Base-by-base conservation (phyloP, 2,329 filamentous ascomycete species). In the Pseudogymnoascus sp. region DNA sequence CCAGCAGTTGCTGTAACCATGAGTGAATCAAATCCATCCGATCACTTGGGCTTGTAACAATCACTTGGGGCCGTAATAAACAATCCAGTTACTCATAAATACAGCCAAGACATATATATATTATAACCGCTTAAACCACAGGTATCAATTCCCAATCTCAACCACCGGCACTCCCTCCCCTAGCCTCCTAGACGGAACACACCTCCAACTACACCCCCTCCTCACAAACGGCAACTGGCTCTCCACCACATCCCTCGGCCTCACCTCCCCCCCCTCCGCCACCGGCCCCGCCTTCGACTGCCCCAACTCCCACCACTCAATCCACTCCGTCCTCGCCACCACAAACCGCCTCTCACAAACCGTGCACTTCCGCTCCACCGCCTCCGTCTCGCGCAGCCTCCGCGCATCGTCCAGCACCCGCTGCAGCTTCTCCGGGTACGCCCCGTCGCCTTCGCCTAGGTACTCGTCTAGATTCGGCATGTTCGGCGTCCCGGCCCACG, bases 281-380 rank as follows among this genome's bases (percentile, higher is more conserved):
- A 40, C 57, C 28, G 65, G 64, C 10, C 65, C 63, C 9, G 67
- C 63, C 7, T 63, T 57, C 23, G 66, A 63, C 44, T 65, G 69
- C 10, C 69, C 67, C 33, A 80, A 68, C 64, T 81, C 77, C 71
- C 82, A 84, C 82, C 85, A 88, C 69, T 88, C 86, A 7, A 88
- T 74, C 85, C 86, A 88, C 69, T 85, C 79, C 0, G 81, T 76
- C 3, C 79, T 73, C 2, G 85, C 81, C 21, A 82, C 75, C 6
- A 85, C 74, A 3, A 82, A 78, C 8, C 71, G 70, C 28, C 78
- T 78, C 23, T 73, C 68, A 69, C 86, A 88, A 0, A 78, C 74
- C 1, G 82, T 80, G 68, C 86, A 88, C 1, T 70, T 69, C 28
- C 80, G 69, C 1, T 81, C 80, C 4, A 84, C 84, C 0, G 73